phyloP scores from a whole-genome alignment of 768 basidiomycete genomes.

The Suillus discolor region DNA sequence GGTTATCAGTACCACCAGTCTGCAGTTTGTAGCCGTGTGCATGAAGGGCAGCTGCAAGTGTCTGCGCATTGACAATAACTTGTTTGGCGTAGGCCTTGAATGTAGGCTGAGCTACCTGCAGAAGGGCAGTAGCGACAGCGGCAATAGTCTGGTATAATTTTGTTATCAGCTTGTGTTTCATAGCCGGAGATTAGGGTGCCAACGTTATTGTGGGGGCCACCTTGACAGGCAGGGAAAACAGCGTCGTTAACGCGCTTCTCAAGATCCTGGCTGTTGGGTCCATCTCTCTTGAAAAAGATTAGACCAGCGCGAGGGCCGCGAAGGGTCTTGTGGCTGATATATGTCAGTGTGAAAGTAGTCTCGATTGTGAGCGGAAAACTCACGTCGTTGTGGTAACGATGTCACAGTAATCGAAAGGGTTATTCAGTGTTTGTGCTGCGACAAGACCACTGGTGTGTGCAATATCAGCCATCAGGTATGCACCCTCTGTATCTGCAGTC shows the following conservation, averaged over 20 bases:
- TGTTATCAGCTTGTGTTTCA: constrained; percentile 3
- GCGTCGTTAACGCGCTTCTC: constrained; percentile 98
- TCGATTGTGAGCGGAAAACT: constrained; percentile 28
- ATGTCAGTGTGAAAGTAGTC: constrained; percentile 8
- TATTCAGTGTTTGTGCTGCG: constrained; percentile 87
- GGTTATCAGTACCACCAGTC: constrained; percentile 96
- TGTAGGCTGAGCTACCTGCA: constrained; percentile 86
- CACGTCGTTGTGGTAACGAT: constrained; percentile 97
- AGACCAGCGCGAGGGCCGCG: constrained; percentile 97
- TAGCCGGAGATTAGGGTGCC: constrained; percentile 25
- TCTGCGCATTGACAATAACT: constrained; percentile 85
- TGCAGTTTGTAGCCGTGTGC: constrained; percentile 93
- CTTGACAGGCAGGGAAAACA: constrained; percentile 99
- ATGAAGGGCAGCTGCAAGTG: constrained; percentile 72
- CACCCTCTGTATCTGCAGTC: constrained; percentile 84
- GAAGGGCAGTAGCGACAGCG: constrained; percentile 88
- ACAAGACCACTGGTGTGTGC: constrained; percentile 97
- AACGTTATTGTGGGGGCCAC: constrained; percentile 98
- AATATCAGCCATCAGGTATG: constrained; percentile 95
- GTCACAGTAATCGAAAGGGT: constrained; percentile 95
- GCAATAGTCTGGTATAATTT: constrained; percentile 77
- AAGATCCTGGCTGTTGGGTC: constrained; percentile 77
- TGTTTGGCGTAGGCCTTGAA: constrained; percentile 94
- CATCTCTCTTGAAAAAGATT: constrained; percentile 97
- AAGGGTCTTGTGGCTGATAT: constrained; percentile 91